Evolutionary conservation across 768 basidiomycete genomes (phyloP).

Genomic region (Lactarius deliciosus): DNA sequence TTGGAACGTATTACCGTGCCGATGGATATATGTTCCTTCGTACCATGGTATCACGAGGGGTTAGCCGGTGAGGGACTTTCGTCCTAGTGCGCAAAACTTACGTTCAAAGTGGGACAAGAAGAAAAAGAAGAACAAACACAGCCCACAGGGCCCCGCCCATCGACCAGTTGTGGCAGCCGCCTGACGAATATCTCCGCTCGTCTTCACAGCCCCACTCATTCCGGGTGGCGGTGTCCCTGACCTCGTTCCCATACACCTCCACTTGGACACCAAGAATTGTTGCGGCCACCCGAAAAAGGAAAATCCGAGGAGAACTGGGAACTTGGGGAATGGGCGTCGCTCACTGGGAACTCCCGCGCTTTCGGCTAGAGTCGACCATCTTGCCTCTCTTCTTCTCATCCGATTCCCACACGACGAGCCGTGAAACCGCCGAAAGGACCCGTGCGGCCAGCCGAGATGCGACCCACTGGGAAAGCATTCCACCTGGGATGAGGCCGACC

Average conservation of each 20-base stretch:
- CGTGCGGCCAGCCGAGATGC: conserved; percentile 59
- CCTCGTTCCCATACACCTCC: conserved; percentile 21
- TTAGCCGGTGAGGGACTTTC: conserved; percentile 13
- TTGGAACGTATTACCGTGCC: conserved; percentile 1
- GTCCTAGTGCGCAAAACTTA: conserved; percentile 28
- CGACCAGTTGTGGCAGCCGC: conserved; percentile 7
- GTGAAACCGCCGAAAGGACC: conserved; percentile 30
- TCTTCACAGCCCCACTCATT: conserved; percentile 23
- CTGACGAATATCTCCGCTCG: conserved; percentile 21
- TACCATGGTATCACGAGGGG: conserved; percentile 24
- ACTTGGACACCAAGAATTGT: conserved; percentile 2
- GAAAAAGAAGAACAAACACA: not conserved
- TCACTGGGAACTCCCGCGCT: conserved; percentile 21
- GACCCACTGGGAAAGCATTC: conserved; percentile 67
- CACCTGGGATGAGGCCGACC: conserved; percentile 68
- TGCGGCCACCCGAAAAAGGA: conserved; percentile 8
- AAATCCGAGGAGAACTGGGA: conserved; percentile 18
- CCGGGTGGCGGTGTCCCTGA: conserved; percentile 24
- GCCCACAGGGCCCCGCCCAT: conserved; percentile 5
- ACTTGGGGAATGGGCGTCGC: conserved; percentile 4
- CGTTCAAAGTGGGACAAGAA: conserved; percentile 19
- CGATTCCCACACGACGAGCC: conserved; percentile 21
- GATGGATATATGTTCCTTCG: conserved; percentile 1
- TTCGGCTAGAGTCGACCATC: conserved; percentile 16
- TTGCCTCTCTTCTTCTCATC: conserved; percentile 20